Evolutionary conservation across 1,284 basidiomycete species (phyloP).

Genomic region (Bondarzewia mesenterica): DNA sequence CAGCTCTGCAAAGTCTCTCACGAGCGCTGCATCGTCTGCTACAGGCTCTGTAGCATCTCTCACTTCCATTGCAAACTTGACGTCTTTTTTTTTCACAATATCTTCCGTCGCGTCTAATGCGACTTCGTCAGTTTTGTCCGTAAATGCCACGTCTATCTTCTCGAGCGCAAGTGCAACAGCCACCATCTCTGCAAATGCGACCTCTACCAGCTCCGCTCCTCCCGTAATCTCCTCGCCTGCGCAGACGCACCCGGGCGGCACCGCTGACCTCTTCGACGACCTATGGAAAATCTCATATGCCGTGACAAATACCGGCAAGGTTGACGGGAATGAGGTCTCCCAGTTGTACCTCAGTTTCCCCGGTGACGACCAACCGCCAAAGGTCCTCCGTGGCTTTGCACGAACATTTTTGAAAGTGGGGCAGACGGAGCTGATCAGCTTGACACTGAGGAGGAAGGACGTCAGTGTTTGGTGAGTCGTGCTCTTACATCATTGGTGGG

Average conservation of each 20-base stretch:
- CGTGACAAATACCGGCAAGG: slow-evolving; percentile 23
- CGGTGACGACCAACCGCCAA: background rate
- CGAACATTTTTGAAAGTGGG: background rate
- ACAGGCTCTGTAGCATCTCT: too few relatives aligned
- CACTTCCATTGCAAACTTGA: too few relatives aligned
- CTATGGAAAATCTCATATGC: slow-evolving; percentile 17
- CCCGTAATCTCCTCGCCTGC: slow-evolving; percentile 13
- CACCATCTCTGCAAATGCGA: background rate
- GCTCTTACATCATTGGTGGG: background rate
- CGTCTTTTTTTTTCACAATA: too few relatives aligned
- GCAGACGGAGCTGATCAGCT: background rate
- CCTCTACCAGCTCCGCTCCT: background rate
- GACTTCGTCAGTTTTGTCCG: background rate
- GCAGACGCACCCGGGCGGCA: slow-evolving; percentile 17
- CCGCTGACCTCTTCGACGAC: slow-evolving; percentile 12
- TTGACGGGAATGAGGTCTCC: slow-evolving; percentile 19
- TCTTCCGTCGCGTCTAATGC: background rate
- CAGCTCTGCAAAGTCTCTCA: background rate
- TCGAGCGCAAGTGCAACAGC: background rate
- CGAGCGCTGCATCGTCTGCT: background rate
- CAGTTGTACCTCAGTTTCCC: slow-evolving; percentile 2
- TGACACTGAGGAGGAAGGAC: slow-evolving; percentile 1
- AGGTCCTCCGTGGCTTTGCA: slow-evolving; percentile 1
- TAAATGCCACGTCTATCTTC: background rate
- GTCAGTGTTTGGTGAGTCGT: slow-evolving; percentile 1